phyloP scores from a whole-genome alignment of 225 moss, liverwort and hornwort species.

The Straminergon stramineum region DNA sequence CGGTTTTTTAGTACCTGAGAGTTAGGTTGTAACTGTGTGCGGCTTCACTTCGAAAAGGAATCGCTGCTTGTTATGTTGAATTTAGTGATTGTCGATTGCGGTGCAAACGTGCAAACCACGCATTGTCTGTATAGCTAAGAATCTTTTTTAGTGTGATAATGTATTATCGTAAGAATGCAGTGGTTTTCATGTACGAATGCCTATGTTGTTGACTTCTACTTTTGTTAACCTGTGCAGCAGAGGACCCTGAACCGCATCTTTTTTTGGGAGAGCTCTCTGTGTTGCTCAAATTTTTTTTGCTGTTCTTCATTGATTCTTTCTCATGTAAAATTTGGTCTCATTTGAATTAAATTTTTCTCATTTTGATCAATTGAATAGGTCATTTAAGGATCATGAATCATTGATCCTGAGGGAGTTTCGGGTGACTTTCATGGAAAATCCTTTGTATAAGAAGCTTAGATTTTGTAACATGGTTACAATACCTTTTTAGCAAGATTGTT shows the following conservation, averaged over 20 bases:
- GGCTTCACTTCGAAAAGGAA: background rate
- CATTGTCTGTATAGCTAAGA: background rate
- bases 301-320: background rate
- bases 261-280: background rate
- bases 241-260: background rate
- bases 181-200: background rate
- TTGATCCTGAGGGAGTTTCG: background rate
- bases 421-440: background rate
- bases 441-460: background rate
- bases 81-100: background rate
- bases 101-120: background rate
- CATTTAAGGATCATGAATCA: background rate
- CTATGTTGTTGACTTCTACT: background rate
- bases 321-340: background rate
- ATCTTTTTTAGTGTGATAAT: background rate
- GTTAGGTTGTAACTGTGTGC: background rate
- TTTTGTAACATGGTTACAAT: background rate
- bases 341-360: background rate
- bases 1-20: background rate
- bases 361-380: background rate
- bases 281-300: background rate
- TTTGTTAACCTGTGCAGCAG: background rate
- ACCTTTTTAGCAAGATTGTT: background rate
- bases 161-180: background rate
- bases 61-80: background rate